Evolutionary conservation across 495 filamentous ascomycete species (phyloP).

Genomic region (Penicillium cinerascens): DNA sequence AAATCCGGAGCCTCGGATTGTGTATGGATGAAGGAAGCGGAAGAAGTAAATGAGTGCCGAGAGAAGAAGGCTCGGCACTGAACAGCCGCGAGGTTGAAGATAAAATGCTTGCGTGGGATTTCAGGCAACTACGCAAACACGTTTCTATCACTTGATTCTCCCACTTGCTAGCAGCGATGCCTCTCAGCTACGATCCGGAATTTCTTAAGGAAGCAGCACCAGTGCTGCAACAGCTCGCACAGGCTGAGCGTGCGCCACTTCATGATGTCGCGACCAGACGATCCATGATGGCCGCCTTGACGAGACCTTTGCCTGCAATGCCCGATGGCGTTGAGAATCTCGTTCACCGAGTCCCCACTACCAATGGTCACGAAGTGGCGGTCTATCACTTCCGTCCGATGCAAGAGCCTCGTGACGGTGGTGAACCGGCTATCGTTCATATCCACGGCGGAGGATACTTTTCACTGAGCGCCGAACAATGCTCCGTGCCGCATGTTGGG

Average conservation of each 20-base stretch:
- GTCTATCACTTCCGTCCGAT: slow-evolving; percentile 12
- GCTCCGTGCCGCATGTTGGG: neutral
- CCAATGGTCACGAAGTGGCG: slow-evolving; percentile 3
- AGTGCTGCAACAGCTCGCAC: slow-evolving; percentile 2
- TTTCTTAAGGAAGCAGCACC: slow-evolving; percentile 10
- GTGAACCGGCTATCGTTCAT: slow-evolving; percentile 13
- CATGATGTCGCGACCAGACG: slow-evolving; percentile 8
- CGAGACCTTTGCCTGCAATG: neutral
- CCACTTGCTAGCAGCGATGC: neutral
- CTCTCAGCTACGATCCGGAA: slow-evolving; percentile 13
- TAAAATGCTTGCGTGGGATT: no score
- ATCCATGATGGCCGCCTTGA: slow-evolving; percentile 4
- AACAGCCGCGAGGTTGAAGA: no score
- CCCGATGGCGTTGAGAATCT: slow-evolving; percentile 16
- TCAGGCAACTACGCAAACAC: no score
- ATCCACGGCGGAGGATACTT: slow-evolving; percentile 15
- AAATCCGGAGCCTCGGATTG: no score
- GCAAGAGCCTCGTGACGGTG: neutral
- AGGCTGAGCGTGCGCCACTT: neutral
- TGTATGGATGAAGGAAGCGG: no score
- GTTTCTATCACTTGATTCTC: no score
- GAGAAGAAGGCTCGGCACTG: no score
- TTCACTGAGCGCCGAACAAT: slow-evolving; percentile 5
- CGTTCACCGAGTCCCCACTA: slow-evolving; percentile 1
- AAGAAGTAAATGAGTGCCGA: no score